Evolutionary conservation across 1,139 yeast species (phyloP).

Genomic region (Lodderomyces margitis): DNA sequence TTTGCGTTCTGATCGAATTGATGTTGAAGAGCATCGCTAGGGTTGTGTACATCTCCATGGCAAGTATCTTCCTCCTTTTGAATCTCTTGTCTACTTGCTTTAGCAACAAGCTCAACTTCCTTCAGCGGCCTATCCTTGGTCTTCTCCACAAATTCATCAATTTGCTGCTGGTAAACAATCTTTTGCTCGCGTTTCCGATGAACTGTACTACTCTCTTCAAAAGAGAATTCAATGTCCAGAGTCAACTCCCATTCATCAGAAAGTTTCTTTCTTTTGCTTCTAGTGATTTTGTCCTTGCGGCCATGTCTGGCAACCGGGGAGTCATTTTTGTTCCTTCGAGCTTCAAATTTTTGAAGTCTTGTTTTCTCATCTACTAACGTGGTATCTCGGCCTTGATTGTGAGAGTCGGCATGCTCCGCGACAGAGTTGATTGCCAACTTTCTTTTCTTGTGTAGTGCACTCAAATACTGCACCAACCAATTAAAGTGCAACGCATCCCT

Average conservation of each 20-base stretch:
- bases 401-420: neutral
- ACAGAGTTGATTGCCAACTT: neutral
- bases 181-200: neutral
- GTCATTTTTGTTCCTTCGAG: neutral
- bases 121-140: neutral
- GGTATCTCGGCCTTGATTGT: neutral
- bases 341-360: neutral
- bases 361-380: neutral
- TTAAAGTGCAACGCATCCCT: constrained; percentile 8
- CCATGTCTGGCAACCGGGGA: neutral
- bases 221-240: neutral
- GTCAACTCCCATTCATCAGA: constrained; percentile 4
- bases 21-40: neutral
- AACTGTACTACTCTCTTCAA: neutral
- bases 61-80: neutral
- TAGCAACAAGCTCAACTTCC: neutral
- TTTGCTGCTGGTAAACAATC: neutral
- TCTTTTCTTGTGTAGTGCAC: constrained; percentile 1
- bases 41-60: neutral
- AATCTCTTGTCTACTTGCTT: neutral
- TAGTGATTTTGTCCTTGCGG: neutral
- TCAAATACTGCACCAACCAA: constrained; percentile 14
- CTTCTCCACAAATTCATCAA: neutral
- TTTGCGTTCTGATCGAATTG: neutral
- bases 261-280: neutral